phyloP scores from a whole-genome alignment of 2,329 filamentous ascomycete species.

The Dactylonectria macrodidyma region DNA sequence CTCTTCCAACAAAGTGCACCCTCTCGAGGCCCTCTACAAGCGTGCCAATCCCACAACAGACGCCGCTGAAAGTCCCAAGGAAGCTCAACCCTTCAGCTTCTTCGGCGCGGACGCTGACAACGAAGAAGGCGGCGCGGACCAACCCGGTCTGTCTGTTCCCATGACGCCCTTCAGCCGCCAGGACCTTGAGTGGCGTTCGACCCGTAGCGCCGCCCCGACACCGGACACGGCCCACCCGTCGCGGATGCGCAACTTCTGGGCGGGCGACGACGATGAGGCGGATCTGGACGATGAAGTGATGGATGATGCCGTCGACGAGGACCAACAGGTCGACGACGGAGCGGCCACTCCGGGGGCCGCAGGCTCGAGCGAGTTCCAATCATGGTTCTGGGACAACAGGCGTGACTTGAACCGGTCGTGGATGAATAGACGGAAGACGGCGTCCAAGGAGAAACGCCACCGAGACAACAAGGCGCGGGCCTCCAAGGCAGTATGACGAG shows the following conservation, averaged over 20 bases:
- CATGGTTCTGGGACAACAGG: conserved; percentile 78
- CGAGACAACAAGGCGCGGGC: conserved; percentile 73
- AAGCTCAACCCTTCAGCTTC: conserved; percentile 81
- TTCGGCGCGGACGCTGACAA: conserved; percentile 70
- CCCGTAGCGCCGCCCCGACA: conserved; percentile 93
- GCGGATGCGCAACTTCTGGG: conserved; percentile 73
- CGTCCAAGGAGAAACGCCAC: conserved; percentile 77
- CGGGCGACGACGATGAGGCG: conserved; percentile 61
- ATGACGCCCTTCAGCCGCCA: conserved; percentile 87
- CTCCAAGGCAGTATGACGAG: conserved; percentile 53
- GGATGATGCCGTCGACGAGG: conserved; percentile 50
- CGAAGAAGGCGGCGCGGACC: conserved; percentile 58
- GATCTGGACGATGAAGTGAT: conserved; percentile 54
- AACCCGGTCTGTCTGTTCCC: conserved; percentile 60
- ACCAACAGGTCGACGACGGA: conserved; percentile 47
- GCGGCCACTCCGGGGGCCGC: conserved; percentile 41
- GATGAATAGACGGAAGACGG: conserved; percentile 75
- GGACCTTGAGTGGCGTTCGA: conserved; percentile 80
- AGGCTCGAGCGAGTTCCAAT: conserved; percentile 70
- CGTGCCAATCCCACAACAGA: conserved; percentile 65
- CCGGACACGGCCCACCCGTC: conserved; percentile 90
- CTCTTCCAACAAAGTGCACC: conserved; percentile 75
- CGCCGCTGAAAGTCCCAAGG: conserved; percentile 52
- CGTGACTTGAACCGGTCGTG: conserved; percentile 76
- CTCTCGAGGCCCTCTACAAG: conserved; percentile 94